Conservation (phyloP, 495 filamentous ascomycete species). For the Penicilliopsis zonata region DNA sequence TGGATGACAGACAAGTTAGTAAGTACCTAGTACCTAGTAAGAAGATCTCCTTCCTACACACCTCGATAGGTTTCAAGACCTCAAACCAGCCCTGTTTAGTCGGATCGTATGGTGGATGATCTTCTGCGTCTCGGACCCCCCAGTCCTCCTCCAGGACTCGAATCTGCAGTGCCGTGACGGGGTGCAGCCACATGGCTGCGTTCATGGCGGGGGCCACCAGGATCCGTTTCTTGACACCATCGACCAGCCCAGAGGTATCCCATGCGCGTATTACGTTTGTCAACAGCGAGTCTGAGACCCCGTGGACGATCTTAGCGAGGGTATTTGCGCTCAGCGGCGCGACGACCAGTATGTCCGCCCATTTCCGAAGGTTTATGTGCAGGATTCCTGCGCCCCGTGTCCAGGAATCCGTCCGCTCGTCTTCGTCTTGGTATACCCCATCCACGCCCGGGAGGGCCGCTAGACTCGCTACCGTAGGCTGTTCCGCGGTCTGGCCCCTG, state of each 20-base stretch:
- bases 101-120: neutral
- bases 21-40: no score
- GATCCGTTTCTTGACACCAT: constrained; percentile 10
- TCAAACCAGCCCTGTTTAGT: constrained; percentile 56
- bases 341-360: constrained; percentile 72
- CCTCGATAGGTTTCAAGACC: constrained; percentile 49
- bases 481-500: constrained; percentile 51
- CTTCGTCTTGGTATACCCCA: constrained; percentile 59
- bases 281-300: constrained; percentile 35
- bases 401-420: constrained; percentile 74
- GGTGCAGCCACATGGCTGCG: constrained; percentile 68
- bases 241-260: no score
- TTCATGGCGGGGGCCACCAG: constrained; percentile 64
- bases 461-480: constrained; percentile 48
- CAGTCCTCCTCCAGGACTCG: constrained; percentile 49
- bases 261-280: constrained; percentile 71
- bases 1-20: no score
- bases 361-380: constrained; percentile 73
- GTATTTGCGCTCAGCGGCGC: constrained; percentile 36
- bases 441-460: constrained; percentile 47
- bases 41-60: no score
- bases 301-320: neutral
- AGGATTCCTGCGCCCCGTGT: constrained; percentile 46
- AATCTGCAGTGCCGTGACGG: constrained; percentile 54
- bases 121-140: constrained; percentile 25